Base-by-base conservation (phyloP, 2,329 filamentous ascomycete genomes). In the Exophiala sideris region DNA sequence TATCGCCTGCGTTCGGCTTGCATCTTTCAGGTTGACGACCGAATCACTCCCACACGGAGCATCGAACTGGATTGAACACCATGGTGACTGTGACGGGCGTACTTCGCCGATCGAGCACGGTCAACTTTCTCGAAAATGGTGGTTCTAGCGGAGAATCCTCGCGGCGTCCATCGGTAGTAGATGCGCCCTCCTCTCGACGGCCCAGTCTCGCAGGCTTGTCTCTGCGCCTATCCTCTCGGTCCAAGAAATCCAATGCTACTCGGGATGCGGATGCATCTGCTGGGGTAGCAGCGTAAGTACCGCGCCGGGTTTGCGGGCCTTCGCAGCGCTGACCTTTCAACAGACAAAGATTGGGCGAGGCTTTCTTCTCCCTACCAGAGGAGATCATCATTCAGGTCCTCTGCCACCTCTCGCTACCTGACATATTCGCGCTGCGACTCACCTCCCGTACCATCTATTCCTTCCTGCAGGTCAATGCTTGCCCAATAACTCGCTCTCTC, bases 331-430 rank as follows among this genome's bases (percentile, higher is more conserved):
- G 40, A 54, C 39, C 5, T 21, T 33, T 21, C 2, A 33, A 18
- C 48, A 59, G 57, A n/a, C 49, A 54, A 54, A 50, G 33, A 11
- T 41, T 57, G 29, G 57, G 59, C n/a, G 49, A 59, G 11, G 46
- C 48, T 4, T 54, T 61, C n/a, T 51, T 57, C 14, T 48, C 47
- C 8, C 42, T 61, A 3, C 59, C 59, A n/a, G 48, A 57, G 18
- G 59, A 61, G 20, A 59, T 61, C 46, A 44, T 50, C 10, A 44
- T 47, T n/a, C 50, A 57, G 8, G 53, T 61, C 42, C 41, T 61
- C 18, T 59, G 50, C 38, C 42, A 57, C 40, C 59, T 61, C 14
- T 32, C 47, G 18, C 33, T 21, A 7, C 11, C 39, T 11, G 59
- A 61, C 32, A 45, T 57, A 20, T 48, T 57, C 9, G 48, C 50